These are phyloP conservation scores for Casuarina cunninghamiana DNA, from an alignment of 306 rosid genomes.

Conservation along the genomic window DNA sequence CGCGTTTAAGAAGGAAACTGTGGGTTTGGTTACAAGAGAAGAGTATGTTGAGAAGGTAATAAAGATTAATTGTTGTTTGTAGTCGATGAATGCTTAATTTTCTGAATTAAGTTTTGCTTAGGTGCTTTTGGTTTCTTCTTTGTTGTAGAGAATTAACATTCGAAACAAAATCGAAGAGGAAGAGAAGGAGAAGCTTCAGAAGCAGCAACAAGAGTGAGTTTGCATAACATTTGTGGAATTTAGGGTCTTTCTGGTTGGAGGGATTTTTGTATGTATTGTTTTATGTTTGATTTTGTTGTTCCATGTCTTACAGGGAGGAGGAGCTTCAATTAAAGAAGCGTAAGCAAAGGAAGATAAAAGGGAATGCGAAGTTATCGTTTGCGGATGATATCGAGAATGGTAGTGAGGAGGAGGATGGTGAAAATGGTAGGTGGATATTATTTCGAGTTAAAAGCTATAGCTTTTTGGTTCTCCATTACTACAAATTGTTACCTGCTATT, in stretches of 20 bases:
- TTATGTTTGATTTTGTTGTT: not conserved
- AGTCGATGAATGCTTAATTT: not conserved
- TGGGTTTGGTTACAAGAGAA: constrained; percentile 92
- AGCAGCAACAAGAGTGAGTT: constrained; percentile 84
- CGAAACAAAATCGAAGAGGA: constrained; percentile 94
- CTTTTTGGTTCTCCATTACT: constrained; percentile 2
- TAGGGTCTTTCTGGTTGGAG: not conserved
- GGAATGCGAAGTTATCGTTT: constrained; percentile 76
- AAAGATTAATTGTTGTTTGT: not conserved
- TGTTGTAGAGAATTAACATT: constrained; percentile 77
- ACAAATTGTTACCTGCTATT: not conserved
- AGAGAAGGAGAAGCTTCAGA: constrained; percentile 97
- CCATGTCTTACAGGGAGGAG: constrained; percentile 62
- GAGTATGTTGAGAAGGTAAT: constrained; percentile 91
- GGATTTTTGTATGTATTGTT: not conserved
- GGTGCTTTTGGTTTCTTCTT: constrained; percentile 4
- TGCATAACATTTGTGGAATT: constrained; percentile 4
- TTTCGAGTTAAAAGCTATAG: not conserved
- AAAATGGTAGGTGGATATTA: constrained; percentile 38
- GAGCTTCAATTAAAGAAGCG: constrained; percentile 83
- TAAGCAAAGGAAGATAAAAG: constrained; percentile 88
- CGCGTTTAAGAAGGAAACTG: constrained; percentile 96
- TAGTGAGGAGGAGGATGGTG: constrained; percentile 71
- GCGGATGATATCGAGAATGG: constrained; percentile 78
- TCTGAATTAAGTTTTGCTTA: not conserved